These are phyloP conservation scores for Orbilia brochopaga DNA, from an alignment of 2,329 filamentous ascomycete species.

Conservation along the genomic window DNA sequence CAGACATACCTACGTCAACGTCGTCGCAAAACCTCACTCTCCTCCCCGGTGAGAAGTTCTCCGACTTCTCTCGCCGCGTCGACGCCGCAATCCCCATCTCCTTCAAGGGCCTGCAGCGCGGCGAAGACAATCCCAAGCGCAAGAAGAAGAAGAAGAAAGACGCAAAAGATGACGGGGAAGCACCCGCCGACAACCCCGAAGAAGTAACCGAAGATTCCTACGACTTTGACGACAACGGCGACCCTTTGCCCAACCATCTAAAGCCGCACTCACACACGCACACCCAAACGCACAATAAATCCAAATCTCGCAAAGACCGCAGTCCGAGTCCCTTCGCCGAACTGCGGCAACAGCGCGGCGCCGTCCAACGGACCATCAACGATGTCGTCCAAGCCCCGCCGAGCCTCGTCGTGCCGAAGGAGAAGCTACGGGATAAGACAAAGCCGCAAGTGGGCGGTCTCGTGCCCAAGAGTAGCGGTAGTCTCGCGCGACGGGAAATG, in stretches of 20 bases:
- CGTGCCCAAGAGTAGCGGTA: slow-evolving; percentile 72
- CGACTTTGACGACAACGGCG: slow-evolving; percentile 49
- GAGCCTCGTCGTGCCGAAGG: slow-evolving; percentile 70
- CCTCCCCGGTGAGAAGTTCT: slow-evolving; percentile 79
- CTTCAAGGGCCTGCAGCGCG: slow-evolving; percentile 62
- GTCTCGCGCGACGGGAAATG: slow-evolving; percentile 74
- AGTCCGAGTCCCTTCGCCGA: slow-evolving; percentile 74
- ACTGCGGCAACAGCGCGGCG: slow-evolving; percentile 70
- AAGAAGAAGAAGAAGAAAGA: slow-evolving; percentile 61
- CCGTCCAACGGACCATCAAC: slow-evolving; percentile 60
- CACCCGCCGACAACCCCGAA: background rate
- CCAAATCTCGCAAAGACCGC: slow-evolving; percentile 65
- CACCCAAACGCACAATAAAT: slow-evolving; percentile 57
- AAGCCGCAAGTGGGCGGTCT: slow-evolving; percentile 60
- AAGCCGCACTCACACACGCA: slow-evolving; percentile 28
- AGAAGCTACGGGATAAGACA: slow-evolving; percentile 66
- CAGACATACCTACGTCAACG: slow-evolving; percentile 51
- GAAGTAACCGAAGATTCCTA: slow-evolving; percentile 38
- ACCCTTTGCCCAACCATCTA: slow-evolving; percentile 36
- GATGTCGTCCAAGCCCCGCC: slow-evolving; percentile 78
- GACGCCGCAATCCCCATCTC: slow-evolving; percentile 80
- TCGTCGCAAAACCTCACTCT: slow-evolving; percentile 57
- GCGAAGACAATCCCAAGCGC: slow-evolving; percentile 56
- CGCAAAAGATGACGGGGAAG: slow-evolving; percentile 12
- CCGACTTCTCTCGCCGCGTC: slow-evolving; percentile 81